phyloP scores from a whole-genome alignment of 768 basidiomycete genomes.

The Dictyophora rubrovolvata region DNA sequence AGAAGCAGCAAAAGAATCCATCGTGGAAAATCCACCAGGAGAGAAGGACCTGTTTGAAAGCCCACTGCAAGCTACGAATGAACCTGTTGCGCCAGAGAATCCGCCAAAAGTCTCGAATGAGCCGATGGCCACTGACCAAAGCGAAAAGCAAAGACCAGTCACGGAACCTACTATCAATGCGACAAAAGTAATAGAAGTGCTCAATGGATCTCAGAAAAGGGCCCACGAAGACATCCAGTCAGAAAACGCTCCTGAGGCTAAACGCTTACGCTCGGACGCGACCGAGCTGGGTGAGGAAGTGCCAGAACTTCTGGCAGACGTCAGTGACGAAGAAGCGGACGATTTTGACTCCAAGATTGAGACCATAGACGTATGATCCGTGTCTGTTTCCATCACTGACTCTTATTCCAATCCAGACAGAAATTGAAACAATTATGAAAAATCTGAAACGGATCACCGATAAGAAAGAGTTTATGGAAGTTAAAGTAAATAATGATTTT shows the following conservation, averaged over 20 bases:
- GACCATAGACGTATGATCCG: background rate
- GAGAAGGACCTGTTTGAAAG: no score
- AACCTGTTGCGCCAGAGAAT: no score
- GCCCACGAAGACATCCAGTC: background rate
- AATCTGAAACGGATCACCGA: background rate
- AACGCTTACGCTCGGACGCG: background rate
- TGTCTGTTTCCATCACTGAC: background rate
- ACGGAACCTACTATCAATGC: background rate
- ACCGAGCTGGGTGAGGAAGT: background rate
- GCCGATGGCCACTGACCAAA: no score
- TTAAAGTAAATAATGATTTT: background rate
- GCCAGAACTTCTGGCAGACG: background rate
- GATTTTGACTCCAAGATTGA: background rate
- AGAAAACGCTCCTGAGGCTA: background rate
- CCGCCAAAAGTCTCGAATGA: no score
- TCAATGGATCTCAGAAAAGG: background rate
- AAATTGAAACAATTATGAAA: background rate
- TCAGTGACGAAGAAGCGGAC: background rate
- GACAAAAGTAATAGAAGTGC: background rate
- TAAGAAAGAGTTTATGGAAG: background rate
- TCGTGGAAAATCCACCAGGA: no score
- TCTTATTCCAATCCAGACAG: background rate
- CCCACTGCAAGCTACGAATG: no score
- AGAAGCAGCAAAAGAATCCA: no score
- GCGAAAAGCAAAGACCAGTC: background rate